Evolutionary conservation across 331 rosid species (phyloP).

Genomic region (Prunus yedoensis): DNA sequence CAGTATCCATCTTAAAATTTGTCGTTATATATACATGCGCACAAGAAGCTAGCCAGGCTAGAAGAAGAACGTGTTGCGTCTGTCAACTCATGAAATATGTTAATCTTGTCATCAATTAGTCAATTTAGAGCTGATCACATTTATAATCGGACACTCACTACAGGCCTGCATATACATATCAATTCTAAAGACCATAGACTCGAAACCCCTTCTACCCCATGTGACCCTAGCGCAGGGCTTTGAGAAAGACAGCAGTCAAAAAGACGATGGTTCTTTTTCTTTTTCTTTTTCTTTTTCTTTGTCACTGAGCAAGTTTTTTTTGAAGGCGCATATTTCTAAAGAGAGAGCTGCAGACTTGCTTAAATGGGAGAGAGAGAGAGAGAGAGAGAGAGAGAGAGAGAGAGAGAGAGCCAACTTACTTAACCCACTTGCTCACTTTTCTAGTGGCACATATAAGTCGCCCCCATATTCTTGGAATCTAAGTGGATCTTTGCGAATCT

Average conservation of each 20-base stretch:
- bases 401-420: not conserved
- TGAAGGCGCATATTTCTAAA: conserved; percentile 4
- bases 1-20: not conserved
- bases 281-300: not conserved
- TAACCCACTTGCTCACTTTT: conserved; percentile 32
- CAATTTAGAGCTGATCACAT: not conserved
- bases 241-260: not conserved
- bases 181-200: too few relatives aligned
- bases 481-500: conserved; percentile 46
- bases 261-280: not conserved
- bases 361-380: too few relatives aligned
- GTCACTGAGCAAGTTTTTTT: not conserved
- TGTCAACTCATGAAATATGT: not conserved
- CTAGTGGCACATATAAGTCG: not conserved
- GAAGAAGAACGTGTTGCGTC: too few relatives aligned
- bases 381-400: too few relatives aligned
- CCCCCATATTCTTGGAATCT: conserved; percentile 65
- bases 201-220: too few relatives aligned
- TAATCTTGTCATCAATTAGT: not conserved
- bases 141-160: too few relatives aligned
- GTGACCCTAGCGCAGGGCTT: not conserved
- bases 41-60: too few relatives aligned
- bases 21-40: not conserved
- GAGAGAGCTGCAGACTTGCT: conserved; percentile 27
- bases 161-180: too few relatives aligned